A percentile compares a stretch with the other conserved stretches of the same genome.
Conservation (phyloP, 192 early-diverging fungal genomes). For the Spizellomyces sp. region DNA sequence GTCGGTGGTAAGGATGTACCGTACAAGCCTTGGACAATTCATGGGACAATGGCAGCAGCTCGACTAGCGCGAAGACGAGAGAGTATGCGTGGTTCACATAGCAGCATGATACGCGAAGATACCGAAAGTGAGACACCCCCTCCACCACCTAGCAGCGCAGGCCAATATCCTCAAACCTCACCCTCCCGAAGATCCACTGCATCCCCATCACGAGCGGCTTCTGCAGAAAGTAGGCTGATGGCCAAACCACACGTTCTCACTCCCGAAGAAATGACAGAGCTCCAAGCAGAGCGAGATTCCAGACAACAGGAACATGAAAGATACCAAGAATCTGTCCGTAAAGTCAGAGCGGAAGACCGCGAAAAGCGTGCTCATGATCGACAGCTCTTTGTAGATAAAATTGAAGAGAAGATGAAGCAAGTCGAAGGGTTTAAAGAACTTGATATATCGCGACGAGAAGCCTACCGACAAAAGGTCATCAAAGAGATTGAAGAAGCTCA, state of each 20-base stretch:
- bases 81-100: neutral
- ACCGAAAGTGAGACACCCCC: neutral
- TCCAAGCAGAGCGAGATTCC: conserved; percentile 20
- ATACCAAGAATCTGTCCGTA: conserved; percentile 31
- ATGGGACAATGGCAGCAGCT: conserved; percentile 18
- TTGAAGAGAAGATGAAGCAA: conserved; percentile 37
- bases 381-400: conserved; percentile 25
- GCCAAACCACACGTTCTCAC: conserved; percentile 33
- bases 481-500: conserved; percentile 43
- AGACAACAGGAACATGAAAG: conserved; percentile 22
- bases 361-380: conserved; percentile 37
- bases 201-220: neutral
- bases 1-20: conserved; percentile 22
- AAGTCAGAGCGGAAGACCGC: conserved; percentile 36
- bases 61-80: neutral
- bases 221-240: neutral
- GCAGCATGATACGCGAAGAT: neutral
- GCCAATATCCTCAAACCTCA: conserved; percentile 2
- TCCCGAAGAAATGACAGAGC: conserved; percentile 29
- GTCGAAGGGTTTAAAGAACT: conserved; percentile 27
- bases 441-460: conserved; percentile 36
- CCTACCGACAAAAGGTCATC: conserved; percentile 41
- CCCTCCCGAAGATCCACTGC: conserved; percentile 9
- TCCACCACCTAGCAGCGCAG: neutral
- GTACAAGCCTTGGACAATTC: conserved; percentile 43